Conservation (phyloP, 257 asterid genomes). For the Orobanche coerulescens region DNA sequence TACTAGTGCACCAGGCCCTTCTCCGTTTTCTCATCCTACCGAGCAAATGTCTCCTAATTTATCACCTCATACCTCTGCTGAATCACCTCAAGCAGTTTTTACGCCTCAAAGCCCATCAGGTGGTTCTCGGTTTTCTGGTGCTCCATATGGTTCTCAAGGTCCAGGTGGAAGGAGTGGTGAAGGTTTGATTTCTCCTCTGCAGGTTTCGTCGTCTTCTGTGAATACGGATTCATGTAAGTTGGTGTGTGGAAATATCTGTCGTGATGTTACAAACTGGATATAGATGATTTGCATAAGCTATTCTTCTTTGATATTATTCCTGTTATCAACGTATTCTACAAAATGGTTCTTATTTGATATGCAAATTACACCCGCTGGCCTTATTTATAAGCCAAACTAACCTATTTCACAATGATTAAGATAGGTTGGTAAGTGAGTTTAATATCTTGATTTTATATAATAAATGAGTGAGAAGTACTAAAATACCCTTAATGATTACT, state of each 20-base stretch:
- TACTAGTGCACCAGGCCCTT: slow-evolving; percentile 33
- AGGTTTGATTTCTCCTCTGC: slow-evolving; percentile 34
- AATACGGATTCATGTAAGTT: slow-evolving; percentile 50
- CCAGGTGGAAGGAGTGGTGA: slow-evolving; percentile 19
- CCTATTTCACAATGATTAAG: no score
- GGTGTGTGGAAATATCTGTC: slow-evolving; percentile 7
- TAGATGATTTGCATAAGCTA: background rate
- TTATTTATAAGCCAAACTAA: no score
- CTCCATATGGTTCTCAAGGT: slow-evolving; percentile 27
- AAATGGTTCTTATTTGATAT: no score
- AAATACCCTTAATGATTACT: no score
- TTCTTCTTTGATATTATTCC: background rate
- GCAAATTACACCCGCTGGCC: no score
- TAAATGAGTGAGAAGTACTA: no score
- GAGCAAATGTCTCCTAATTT: slow-evolving; percentile 24
- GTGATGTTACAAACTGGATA: slow-evolving; percentile 8
- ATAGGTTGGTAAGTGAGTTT: no score
- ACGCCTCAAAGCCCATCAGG: slow-evolving; percentile 25
- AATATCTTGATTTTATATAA: no score
- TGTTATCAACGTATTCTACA: background rate
- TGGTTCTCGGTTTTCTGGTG: slow-evolving; percentile 37
- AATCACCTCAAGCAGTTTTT: slow-evolving; percentile 25
- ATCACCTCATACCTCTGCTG: slow-evolving; percentile 21
- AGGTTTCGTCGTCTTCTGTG: slow-evolving; percentile 31
- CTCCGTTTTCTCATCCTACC: slow-evolving; percentile 31